Conservation (phyloP, 345 rosid genomes). For the Cardamine chenopodiifolia region DNA sequence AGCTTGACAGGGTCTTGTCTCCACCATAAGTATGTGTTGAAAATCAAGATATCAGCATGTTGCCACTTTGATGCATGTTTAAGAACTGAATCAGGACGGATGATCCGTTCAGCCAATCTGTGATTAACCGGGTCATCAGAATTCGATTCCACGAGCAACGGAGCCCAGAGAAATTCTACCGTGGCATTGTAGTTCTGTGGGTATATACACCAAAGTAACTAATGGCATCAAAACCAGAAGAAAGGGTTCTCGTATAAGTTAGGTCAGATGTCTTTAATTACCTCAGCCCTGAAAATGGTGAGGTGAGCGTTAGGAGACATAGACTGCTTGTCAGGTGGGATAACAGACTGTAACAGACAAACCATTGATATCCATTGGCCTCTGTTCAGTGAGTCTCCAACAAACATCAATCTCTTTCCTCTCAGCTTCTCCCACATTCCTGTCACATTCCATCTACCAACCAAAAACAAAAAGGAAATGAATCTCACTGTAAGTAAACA, state of each 20-base stretch:
- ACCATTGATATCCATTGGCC: slow-evolving; percentile 99
- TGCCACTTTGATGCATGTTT: slow-evolving; percentile 90
- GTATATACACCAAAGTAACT: slow-evolving; percentile 22
- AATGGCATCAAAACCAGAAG: not conserved
- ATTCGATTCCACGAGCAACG: slow-evolving; percentile 91
- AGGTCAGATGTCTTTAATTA: slow-evolving; percentile 9
- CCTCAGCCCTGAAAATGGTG: slow-evolving; percentile 93
- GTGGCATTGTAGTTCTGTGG: slow-evolving; percentile 89
- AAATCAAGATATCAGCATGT: slow-evolving; percentile 84
- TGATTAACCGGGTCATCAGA: slow-evolving; percentile 99
- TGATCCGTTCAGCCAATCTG: slow-evolving; percentile 70
- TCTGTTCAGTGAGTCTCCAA: slow-evolving; percentile 92
- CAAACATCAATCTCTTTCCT: slow-evolving; percentile 92
- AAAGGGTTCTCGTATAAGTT: not conserved
- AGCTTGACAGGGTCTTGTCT: slow-evolving; percentile 94
- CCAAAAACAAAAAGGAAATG: not conserved
- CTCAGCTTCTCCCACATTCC: slow-evolving; percentile 98
- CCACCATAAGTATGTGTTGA: slow-evolving; percentile 98
- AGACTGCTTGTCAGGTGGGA: slow-evolving; percentile 72
- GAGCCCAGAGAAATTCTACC: slow-evolving; percentile 93
- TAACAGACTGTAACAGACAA: slow-evolving; percentile 81
- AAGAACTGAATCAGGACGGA: slow-evolving; percentile 86
- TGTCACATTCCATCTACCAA: slow-evolving; percentile 73
- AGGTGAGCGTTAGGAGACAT: slow-evolving; percentile 90
- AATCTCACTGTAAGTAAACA: too few relatives aligned